These are phyloP conservation scores for Coemansia sp. DNA, from an alignment of 192 early-diverging fungal genomes.

Conservation along the genomic window DNA sequence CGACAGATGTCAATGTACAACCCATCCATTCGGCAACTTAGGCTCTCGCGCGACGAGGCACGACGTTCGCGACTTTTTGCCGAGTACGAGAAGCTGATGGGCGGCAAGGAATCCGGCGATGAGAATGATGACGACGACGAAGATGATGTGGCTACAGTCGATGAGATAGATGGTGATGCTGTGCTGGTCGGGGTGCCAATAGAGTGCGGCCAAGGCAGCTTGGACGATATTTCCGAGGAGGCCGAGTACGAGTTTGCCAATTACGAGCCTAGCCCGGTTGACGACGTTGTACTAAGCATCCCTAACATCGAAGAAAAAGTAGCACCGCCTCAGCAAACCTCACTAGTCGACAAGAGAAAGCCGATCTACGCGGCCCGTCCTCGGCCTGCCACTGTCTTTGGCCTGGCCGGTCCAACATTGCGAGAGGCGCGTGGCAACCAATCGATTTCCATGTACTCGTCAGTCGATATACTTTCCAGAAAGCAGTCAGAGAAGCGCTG, in stretches of 20 bases:
- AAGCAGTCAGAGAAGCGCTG: slow-evolving; percentile 44
- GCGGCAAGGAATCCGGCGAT: slow-evolving; percentile 22
- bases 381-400: slow-evolving; percentile 14
- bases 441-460: slow-evolving; percentile 22
- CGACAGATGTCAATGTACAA: slow-evolving; percentile 41
- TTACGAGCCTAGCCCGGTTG: slow-evolving; percentile 13
- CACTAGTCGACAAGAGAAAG: slow-evolving; percentile 8
- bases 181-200: not conserved
- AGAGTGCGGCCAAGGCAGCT: not conserved
- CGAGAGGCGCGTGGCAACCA: slow-evolving; percentile 7
- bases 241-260: slow-evolving; percentile 16
- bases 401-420: not conserved
- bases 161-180: slow-evolving; percentile 1
- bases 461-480: slow-evolving; percentile 25
- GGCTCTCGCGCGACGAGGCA: slow-evolving; percentile 48
- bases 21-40: slow-evolving; percentile 20
- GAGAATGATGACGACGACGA: slow-evolving; percentile 27
- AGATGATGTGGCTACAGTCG: not conserved
- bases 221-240: slow-evolving; percentile 30
- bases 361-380: not conserved
- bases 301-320: not conserved
- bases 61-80: slow-evolving; percentile 45
- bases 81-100: slow-evolving; percentile 48
- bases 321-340: not conserved
- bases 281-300: not conserved